Evolutionary conservation across 805 yeast species (phyloP), one percentile per base, ranked within the genome.

Genomic region (Candida xyloterini): DNA sequence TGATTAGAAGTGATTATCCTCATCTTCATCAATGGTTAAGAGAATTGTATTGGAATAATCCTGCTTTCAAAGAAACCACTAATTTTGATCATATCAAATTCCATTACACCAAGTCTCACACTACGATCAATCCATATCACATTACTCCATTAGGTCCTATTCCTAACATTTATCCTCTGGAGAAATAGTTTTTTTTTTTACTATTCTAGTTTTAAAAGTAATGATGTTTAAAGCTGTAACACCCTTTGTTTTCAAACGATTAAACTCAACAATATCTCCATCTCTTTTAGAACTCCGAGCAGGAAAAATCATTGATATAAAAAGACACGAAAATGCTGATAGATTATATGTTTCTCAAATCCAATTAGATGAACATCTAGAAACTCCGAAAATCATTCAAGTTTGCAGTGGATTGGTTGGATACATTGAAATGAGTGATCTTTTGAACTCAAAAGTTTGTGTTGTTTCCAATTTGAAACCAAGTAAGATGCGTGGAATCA

Each of bases 141-240:
- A 84, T 93, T 48, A 84, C 96, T 3, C 95, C 98, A 3, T 52
- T 83, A 25, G 98, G 98, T 2, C 98, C 98, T 14, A 53, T 80
- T 28, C 95, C 95, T 24, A 65, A 87, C 55, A 84, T 89, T 44
- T 62, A 70, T 50, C 78, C 82, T 7, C 59, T 73, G 43, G 52
- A 45, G 35, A 45, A 38, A 14, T 43, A 39, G 28, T 39, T 28
- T 39, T 29, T 39, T n/a, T 27, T 14, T 26, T 11, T 4, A 4
- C n/a, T 10, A 25, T 25, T 25, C 7, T 13, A 11, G 14, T 26
- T 26, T 26, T 26, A 5, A n/a, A n/a, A 18, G 4, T 18, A 6
- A 18, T 18, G 20, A 33, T 33, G 14, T 33, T 14, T 15, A 23
- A 11, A 33, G n/a, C 7, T 33, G 24, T n/a, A n/a, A 18, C 6